phyloP scores from a whole-genome alignment of 352 stramenopile species.

The Globisporangium nagaii region DNA sequence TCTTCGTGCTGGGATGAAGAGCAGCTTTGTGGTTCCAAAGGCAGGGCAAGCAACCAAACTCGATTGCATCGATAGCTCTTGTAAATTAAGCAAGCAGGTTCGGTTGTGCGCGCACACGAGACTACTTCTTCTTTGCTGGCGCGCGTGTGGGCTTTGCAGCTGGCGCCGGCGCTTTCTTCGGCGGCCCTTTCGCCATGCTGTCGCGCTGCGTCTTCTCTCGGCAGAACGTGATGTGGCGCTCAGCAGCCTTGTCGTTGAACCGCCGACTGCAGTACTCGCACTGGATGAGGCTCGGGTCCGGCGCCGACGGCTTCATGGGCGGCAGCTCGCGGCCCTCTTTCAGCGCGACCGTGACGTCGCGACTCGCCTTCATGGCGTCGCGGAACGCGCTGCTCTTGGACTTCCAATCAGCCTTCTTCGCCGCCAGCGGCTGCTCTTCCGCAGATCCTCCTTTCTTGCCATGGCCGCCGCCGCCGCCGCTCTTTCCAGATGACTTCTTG shows the following conservation, averaged over 20 bases:
- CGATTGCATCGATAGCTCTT: no score
- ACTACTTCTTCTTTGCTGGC: conserved; percentile 42
- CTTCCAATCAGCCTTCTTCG: conserved; percentile 78
- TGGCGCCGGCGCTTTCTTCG: conserved; percentile 30
- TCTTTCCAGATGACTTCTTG: conserved; percentile 32
- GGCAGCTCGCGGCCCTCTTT: conserved; percentile 65
- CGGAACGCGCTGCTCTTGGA: conserved; percentile 82
- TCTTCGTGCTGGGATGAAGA: conserved; percentile 48
- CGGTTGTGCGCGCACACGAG: no score
- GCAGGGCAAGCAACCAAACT: no score
- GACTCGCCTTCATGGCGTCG: conserved; percentile 83
- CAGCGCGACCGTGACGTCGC: conserved; percentile 52
- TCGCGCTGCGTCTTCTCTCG: conserved; percentile 75
- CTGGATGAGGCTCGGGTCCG: conserved; percentile 82
- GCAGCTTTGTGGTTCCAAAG: no score
- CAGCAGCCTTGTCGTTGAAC: conserved; percentile 90
- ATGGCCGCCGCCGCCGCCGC: conserved; percentile 4
- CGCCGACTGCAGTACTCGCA: conserved; percentile 89
- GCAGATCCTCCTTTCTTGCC: conserved; percentile 16
- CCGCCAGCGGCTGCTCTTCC: conserved; percentile 54
- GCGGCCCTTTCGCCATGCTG: conserved; percentile 26
- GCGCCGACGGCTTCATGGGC: conserved; percentile 49
- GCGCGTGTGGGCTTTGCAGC: conserved; percentile 26
- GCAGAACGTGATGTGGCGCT: conserved; percentile 91
- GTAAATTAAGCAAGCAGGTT: no score